Base-by-base conservation (phyloP, 352 stramenopile species). In the Phytophthora europaea region DNA sequence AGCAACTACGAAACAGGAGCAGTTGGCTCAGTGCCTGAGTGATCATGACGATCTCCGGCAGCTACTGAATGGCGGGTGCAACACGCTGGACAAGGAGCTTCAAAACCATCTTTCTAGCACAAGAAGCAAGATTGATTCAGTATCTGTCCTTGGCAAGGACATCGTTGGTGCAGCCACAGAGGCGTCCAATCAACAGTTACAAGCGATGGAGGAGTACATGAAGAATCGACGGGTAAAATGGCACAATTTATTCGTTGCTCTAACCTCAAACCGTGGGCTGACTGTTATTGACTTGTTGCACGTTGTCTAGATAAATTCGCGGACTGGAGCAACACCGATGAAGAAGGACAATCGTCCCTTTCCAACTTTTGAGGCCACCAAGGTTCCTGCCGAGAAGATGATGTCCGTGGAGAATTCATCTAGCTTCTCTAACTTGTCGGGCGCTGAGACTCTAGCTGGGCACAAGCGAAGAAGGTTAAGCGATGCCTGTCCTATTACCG, bases 201-300 rank as follows among this genome's bases (percentile, higher is more conserved):
- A 87, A 26, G 72, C 78, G 13, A 73, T 87, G 28, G 75, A 80
- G 56, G 55, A 70, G 13, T 90, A 77, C 66, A 72, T 88, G 62
- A 87, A 87, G 72, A 87, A 88, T 52, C 59, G 79, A 73, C 80
- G 80, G 79, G 83, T 90, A 72, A 53, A 31, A 20, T 34, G 15
- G 16, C n/a, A 50, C 8, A 58, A 10, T 7, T 9, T 5, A 33
- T 5, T 65, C 7, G 22, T n/a, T 52, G 6, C 33, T 67, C 43
- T 6, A 33, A 51, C n/a, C 9, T 52, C 8, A n/a, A 20, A 61
- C 31, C n/a, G 6, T 15, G 26, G 26, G 6, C 34, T 65, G 34
- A 66, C 26, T 54, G 23, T n/a, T 45, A 8, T 43, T 43, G 13
- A 16, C 36, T 50, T 58, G 26, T 33, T 61, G 0, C 26, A 43